phyloP scores from a whole-genome alignment of 768 basidiomycete species.

The Tulasnella sp. region DNA sequence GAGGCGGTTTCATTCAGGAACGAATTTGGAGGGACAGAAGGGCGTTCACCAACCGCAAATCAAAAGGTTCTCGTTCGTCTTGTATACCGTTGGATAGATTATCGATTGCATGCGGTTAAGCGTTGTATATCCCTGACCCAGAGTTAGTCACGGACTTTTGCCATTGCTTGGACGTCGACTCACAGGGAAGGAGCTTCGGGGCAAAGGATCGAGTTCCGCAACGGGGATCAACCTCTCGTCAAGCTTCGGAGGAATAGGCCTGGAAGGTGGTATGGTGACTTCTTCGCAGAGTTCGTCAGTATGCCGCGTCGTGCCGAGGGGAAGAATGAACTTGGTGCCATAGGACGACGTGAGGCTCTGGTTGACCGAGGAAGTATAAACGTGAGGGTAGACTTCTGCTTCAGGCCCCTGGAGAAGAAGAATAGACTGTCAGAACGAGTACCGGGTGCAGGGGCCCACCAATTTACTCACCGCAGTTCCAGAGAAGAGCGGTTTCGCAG shows the following conservation, averaged over 20 bases:
- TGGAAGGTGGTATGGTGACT: conserved; percentile 85
- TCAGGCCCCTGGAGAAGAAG: conserved; percentile 51
- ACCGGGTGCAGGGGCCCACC: neutral
- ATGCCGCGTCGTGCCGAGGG: conserved; percentile 74
- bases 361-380: conserved; percentile 75
- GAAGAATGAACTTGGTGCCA: conserved; percentile 79
- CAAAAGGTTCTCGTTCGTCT: conserved; percentile 95
- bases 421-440: neutral
- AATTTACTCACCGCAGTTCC: conserved; percentile 53
- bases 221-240: conserved; percentile 75
- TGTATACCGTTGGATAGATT: conserved; percentile 89
- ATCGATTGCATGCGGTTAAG: conserved; percentile 96
- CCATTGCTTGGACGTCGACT: conserved; percentile 38
- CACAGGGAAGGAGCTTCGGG: conserved; percentile 83
- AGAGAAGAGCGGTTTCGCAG: conserved; percentile 66
- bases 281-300: conserved; percentile 85
- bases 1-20: neutral
- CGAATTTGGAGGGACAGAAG: conserved; percentile 14
- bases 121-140: conserved; percentile 71
- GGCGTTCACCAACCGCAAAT: conserved; percentile 69
- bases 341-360: conserved; percentile 70
- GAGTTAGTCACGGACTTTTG: neutral
- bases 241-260: conserved; percentile 67
- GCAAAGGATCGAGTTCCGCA: conserved; percentile 72
- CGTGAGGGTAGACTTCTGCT: conserved; percentile 70